Conservation (phyloP, 139 green algal genomes). For the Chlamydomonas eustigma region DNA sequence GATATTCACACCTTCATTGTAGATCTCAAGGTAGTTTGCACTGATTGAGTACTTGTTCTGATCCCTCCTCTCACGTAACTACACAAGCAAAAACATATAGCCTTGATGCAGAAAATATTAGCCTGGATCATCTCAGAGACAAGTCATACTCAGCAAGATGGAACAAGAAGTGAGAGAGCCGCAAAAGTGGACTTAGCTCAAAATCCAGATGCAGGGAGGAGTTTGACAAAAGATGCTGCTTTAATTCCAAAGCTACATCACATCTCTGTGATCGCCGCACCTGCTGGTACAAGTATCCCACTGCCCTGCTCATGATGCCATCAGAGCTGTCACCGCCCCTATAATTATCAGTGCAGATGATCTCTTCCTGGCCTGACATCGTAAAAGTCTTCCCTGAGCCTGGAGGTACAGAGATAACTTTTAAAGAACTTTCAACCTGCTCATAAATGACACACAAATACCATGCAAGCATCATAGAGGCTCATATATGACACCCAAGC, state of each 20-base stretch:
- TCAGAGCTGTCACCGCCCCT: slow-evolving; percentile 52
- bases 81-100: slow-evolving; percentile 5
- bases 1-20: slow-evolving; percentile 66
- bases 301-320: slow-evolving; percentile 64
- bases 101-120: neutral
- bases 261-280: slow-evolving; percentile 13
- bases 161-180: too few species aligned
- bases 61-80: neutral
- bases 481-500: neutral
- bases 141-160: too few species aligned
- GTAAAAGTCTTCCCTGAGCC: slow-evolving; percentile 68
- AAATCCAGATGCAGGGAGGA: neutral
- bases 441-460: slow-evolving; percentile 4
- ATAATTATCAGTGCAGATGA: slow-evolving; percentile 55
- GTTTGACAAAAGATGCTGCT: neutral
- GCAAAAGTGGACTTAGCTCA: neutral
- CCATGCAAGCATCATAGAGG: neutral
- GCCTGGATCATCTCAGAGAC: slow-evolving; percentile 7
- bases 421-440: neutral
- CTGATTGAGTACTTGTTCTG: slow-evolving; percentile 34
- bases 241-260: neutral
- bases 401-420: slow-evolving; percentile 17
- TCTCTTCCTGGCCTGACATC: slow-evolving; percentile 58
- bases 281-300: slow-evolving; percentile 61
- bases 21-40: slow-evolving; percentile 84